Conservation (phyloP, 106 monocot genomes). For the Agapanthus africanus region DNA sequence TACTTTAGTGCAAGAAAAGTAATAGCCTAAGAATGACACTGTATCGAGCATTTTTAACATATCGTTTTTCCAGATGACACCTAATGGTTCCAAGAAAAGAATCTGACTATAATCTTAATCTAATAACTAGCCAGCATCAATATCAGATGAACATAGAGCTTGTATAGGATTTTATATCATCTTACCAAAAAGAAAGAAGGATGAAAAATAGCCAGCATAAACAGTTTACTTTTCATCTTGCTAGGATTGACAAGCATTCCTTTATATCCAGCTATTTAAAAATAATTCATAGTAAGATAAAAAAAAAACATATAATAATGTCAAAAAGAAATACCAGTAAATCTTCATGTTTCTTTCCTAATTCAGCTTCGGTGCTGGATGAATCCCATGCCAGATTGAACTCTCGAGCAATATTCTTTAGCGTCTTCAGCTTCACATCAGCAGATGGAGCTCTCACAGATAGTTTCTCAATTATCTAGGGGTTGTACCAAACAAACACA, state of each 20-base stretch:
- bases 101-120: background rate
- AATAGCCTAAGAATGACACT: too few relatives aligned
- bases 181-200: background rate
- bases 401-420: conserved; percentile 70
- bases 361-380: conserved; percentile 70
- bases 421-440: conserved; percentile 46
- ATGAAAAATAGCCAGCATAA: background rate
- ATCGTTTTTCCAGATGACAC: too few relatives aligned
- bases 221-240: background rate
- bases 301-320: background rate
- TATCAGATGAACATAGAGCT: background rate
- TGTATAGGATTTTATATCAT: background rate
- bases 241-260: background rate
- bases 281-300: background rate
- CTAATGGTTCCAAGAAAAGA: background rate
- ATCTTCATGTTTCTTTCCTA: conserved; percentile 83
- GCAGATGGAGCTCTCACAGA: conserved; percentile 56
- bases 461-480: conserved; percentile 97
- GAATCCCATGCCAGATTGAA: conserved; percentile 77
- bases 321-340: conserved; percentile 50
- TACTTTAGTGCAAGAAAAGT: too few relatives aligned
- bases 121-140: background rate
- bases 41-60: too few relatives aligned
- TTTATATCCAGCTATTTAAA: background rate
- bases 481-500: background rate